Conservation (phyloP, 139 green algal genomes). For the Nannochloris sp. region DNA sequence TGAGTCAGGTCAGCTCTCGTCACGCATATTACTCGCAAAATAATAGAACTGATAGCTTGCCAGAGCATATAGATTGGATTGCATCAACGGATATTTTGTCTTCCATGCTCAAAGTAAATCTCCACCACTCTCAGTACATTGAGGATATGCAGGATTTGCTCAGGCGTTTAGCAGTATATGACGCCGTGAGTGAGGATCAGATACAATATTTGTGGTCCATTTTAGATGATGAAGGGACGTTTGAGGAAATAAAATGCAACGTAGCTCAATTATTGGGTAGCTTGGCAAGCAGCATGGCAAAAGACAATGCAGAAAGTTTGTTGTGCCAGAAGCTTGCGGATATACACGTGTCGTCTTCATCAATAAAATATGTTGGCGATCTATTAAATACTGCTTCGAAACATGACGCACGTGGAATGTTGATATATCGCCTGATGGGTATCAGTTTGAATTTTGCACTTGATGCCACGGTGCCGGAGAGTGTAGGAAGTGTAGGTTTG, state of each 20-base stretch:
- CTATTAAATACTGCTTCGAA: too few species aligned
- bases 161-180: constrained; percentile 36
- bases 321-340: background rate
- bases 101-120: constrained; percentile 63
- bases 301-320: constrained; percentile 4
- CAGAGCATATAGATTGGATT: constrained; percentile 56
- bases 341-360: too few species aligned
- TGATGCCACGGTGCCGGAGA: too few species aligned
- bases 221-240: constrained; percentile 70
- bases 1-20: background rate
- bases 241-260: constrained; percentile 76
- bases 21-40: background rate
- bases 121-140: constrained; percentile 86
- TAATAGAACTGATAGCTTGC: background rate
- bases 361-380: too few species aligned
- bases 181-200: constrained; percentile 43
- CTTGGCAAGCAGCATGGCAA: constrained; percentile 42
- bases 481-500: constrained; percentile 5
- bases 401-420: too few species aligned
- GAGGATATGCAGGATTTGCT: constrained; percentile 62
- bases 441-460: too few species aligned
- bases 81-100: constrained; percentile 48
- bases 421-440: too few species aligned
- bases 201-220: constrained; percentile 74
- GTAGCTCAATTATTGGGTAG: constrained; percentile 64